Percentiles rank a stretch among this genome's conserved stretches.
Conservation (phyloP, 495 filamentous ascomycete genomes). For the Clohesyomyces aquaticus region DNA sequence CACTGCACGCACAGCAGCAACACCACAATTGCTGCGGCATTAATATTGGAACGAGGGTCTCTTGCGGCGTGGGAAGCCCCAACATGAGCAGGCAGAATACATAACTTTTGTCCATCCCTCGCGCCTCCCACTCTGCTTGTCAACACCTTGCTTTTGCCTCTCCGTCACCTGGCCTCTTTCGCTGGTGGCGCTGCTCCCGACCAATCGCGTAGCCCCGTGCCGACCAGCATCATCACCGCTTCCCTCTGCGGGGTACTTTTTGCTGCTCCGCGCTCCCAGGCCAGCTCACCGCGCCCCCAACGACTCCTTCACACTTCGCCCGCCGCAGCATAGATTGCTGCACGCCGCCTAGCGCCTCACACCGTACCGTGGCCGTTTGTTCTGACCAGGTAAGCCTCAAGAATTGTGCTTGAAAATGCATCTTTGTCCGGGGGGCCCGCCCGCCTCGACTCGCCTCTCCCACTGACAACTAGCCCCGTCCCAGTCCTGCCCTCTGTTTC, state of each 20-base stretch:
- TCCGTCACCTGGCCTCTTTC: slow-evolving; percentile 4
- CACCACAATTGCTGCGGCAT: slow-evolving; percentile 36
- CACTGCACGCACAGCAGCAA: too few species aligned
- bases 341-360: slow-evolving; percentile 20
- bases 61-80: slow-evolving; percentile 1
- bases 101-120: neutral
- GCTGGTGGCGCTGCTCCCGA: neutral
- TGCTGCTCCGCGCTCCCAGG: too few species aligned
- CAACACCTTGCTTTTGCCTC: slow-evolving; percentile 25
- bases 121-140: neutral
- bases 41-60: slow-evolving; percentile 21
- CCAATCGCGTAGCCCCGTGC: slow-evolving; percentile 12
- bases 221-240: slow-evolving; percentile 23
- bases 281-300: slow-evolving; percentile 19
- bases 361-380: neutral
- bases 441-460: too few species aligned
- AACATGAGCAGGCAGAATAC: neutral
- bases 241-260: slow-evolving; percentile 14
- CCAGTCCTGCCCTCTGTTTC: neutral
- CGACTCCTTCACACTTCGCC: slow-evolving; percentile 10
- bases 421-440: neutral
- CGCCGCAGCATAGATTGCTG: neutral
- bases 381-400: slow-evolving; percentile 23
- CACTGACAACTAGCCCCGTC: neutral
- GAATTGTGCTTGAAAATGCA: neutral